Evolutionary conservation across 495 filamentous ascomycete species (phyloP).

Genomic region (Penicillium steckii): DNA sequence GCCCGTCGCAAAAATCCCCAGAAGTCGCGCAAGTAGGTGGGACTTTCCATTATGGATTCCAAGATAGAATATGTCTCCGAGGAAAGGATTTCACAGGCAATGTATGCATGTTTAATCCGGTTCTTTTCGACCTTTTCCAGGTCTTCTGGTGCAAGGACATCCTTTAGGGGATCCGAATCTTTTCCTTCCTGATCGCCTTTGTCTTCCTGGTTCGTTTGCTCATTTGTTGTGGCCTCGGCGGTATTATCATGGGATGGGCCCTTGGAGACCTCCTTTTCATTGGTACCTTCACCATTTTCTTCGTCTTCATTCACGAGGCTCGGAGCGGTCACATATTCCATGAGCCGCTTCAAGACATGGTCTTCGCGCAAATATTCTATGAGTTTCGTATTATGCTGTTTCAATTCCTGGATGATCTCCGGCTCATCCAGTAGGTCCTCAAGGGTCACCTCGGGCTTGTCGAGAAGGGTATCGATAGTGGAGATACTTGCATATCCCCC

Average conservation of each 20-base stretch:
- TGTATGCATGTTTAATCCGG: slow-evolving; percentile 84
- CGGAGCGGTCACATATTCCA: slow-evolving; percentile 88
- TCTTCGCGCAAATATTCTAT: slow-evolving; percentile 93
- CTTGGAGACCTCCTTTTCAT: slow-evolving; percentile 15
- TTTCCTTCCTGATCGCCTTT: slow-evolving; percentile 35
- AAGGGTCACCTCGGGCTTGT: slow-evolving; percentile 89
- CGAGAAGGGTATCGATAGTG: slow-evolving; percentile 91
- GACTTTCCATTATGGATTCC: slow-evolving; percentile 87
- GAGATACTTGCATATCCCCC: slow-evolving; percentile 97
- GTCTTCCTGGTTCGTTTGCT: slow-evolving; percentile 11
- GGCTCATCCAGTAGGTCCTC: slow-evolving; percentile 96
- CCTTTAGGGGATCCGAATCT: slow-evolving; percentile 48
- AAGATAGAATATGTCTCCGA: slow-evolving; percentile 96
- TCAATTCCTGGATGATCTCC: slow-evolving; percentile 94
- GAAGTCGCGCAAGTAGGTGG: slow-evolving; percentile 71
- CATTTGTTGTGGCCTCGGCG: slow-evolving; percentile 26
- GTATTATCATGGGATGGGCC: slow-evolving; percentile 40
- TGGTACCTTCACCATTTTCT: slow-evolving; percentile 51
- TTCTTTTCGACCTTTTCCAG: slow-evolving; percentile 80
- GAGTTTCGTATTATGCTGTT: slow-evolving; percentile 96
- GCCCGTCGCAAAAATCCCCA: slow-evolving; percentile 85
- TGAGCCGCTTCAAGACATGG: slow-evolving; percentile 78
- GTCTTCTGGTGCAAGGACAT: slow-evolving; percentile 52
- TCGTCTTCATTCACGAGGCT: slow-evolving; percentile 63
- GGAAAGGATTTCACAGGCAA: slow-evolving; percentile 88